These are phyloP conservation scores for Fraxinus platypoda DNA, from an alignment of 305 asterid genomes.

Conservation along the genomic window DNA sequence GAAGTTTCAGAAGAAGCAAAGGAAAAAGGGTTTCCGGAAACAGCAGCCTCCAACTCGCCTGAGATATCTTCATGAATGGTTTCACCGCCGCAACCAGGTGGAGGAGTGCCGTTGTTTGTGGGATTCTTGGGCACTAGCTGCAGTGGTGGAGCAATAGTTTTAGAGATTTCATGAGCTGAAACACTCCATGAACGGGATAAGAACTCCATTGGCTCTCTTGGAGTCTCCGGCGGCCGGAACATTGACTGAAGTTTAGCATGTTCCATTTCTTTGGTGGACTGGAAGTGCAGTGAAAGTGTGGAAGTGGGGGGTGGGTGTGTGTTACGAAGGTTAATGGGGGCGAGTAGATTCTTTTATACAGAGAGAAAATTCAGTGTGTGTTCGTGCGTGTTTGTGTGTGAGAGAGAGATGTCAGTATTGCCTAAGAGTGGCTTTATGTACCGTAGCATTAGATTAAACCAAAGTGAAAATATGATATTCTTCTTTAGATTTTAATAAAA, in stretches of 20 bases:
- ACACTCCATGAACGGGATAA: constrained; percentile 88
- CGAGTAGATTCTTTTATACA: constrained; percentile 24
- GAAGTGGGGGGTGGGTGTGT: constrained; percentile 3
- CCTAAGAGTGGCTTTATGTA: constrained; percentile 7
- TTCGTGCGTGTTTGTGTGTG: not conserved
- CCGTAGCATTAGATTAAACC: not conserved
- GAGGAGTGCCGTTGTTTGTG: constrained; percentile 24
- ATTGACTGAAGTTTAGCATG: constrained; percentile 42
- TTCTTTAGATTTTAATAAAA: too few species aligned
- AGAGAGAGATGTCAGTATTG: constrained; percentile 16
- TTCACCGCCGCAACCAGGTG: constrained; percentile 23
- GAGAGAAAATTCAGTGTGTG: constrained; percentile 13
- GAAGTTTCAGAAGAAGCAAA: constrained; percentile 86
- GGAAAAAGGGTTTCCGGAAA: constrained; percentile 80
- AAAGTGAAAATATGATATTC: not conserved
- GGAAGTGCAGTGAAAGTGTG: not conserved
- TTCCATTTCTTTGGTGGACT: constrained; percentile 40
- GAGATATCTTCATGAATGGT: constrained; percentile 54
- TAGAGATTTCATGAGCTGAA: constrained; percentile 78
- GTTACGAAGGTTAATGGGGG: not conserved
- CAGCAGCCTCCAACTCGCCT: constrained; percentile 49
- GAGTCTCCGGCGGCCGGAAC: constrained; percentile 76
- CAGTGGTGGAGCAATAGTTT: constrained; percentile 43
- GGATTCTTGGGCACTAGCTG: constrained; percentile 32
- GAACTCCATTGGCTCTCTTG: constrained; percentile 91